A percentile compares a stretch with the other conserved stretches of the same genome.
phyloP scores from a whole-genome alignment of 2,329 filamentous ascomycete genomes.

The Phialophora macrospora region DNA sequence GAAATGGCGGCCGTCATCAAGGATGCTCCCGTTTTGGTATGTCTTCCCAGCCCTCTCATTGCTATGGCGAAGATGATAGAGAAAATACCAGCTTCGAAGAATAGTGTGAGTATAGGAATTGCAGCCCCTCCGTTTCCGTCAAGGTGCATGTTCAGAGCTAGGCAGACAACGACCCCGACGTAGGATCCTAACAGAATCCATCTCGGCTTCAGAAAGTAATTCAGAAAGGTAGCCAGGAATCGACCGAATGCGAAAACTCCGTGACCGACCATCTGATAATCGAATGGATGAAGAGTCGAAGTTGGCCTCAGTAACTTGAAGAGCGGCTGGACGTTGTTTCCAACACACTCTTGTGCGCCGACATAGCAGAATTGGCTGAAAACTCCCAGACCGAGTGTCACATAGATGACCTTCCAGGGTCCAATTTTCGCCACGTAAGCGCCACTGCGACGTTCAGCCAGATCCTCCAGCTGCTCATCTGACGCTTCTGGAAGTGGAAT shows the following conservation, averaged over 20 bases:
- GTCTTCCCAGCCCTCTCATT: conserved; percentile 61
- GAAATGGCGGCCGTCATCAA: conserved; percentile 60
- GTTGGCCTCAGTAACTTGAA: conserved; percentile 45
- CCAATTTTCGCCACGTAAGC: conserved; percentile 54
- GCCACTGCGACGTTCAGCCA: conserved; percentile 57
- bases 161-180: conserved; percentile 58
- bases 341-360: conserved; percentile 63
- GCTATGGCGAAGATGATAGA: conserved; percentile 63
- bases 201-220: conserved; percentile 62
- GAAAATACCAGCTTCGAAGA: conserved; percentile 66
- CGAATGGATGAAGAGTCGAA: conserved; percentile 43
- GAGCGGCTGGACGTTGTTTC: conserved; percentile 55
- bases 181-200: conserved; percentile 61
- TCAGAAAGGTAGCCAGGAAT: conserved; percentile 60
- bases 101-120: conserved; percentile 59
- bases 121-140: conserved; percentile 52
- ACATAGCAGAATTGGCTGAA: conserved; percentile 66
- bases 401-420: conserved; percentile 58
- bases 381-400: conserved; percentile 60
- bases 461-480: conserved; percentile 63
- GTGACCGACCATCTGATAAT: conserved; percentile 61
- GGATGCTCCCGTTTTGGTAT: conserved; percentile 62
- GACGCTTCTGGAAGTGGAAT: conserved; percentile 66
- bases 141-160: conserved; percentile 58
- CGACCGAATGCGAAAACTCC: conserved; percentile 63